Evolutionary conservation across 441 rosid genomes (phyloP).

Genomic region (Biscutella auriculata): DNA sequence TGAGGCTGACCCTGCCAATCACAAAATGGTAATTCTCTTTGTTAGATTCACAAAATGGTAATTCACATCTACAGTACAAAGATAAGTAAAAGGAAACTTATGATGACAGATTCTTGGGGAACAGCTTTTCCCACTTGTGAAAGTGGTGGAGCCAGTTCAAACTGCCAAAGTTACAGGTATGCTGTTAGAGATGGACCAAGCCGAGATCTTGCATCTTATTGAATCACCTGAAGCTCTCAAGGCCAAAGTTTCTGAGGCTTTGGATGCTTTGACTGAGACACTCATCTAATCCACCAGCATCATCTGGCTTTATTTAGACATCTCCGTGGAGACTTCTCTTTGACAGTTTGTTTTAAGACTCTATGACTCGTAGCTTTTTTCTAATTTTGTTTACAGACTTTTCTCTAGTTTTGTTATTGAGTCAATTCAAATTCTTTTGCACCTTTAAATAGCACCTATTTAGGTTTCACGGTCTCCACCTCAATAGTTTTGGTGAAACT

Average conservation of each 20-base stretch:
- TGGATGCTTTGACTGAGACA: slow-evolving; percentile 39
- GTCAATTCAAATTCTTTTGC: no score
- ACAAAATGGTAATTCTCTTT: slow-evolving; percentile 26
- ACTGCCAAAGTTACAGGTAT: slow-evolving; percentile 68
- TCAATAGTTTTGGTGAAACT: no score
- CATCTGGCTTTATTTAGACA: no score
- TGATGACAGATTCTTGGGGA: slow-evolving; percentile 52
- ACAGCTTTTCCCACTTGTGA: slow-evolving; percentile 56
- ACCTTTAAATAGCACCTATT: no score
- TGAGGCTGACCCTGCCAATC: slow-evolving; percentile 30
- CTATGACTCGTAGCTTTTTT: no score
- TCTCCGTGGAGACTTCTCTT: no score
- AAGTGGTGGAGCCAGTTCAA: slow-evolving; percentile 36
- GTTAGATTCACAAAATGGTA: neutral
- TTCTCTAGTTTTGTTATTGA: no score
- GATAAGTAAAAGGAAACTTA: neutral
- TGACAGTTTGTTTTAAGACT: no score
- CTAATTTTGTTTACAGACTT: no score
- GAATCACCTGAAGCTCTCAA: slow-evolving; percentile 73
- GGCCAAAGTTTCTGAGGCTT: slow-evolving; percentile 60
- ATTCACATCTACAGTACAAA: neutral
- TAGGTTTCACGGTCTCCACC: no score
- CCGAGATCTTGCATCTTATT: slow-evolving; percentile 56
- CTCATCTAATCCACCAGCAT: slow-evolving; percentile 18
- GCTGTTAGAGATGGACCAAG: slow-evolving; percentile 80